Base-by-base conservation (phyloP, 2,329 filamentous ascomycete genomes). In the Emergomyces orientalis region DNA sequence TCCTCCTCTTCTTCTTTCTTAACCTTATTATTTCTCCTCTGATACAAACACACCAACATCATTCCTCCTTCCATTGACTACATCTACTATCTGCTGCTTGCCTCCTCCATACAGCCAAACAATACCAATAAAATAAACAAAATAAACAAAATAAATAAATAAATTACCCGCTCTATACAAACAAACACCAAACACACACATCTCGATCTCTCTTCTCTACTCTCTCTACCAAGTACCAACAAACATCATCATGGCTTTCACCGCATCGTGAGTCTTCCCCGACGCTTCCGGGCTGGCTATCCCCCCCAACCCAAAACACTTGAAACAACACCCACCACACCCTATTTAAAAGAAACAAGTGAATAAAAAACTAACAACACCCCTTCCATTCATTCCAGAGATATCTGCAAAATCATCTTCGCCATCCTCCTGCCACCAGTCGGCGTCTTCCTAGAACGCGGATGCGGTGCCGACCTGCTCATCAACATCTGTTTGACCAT, bases 401-500 rank as follows among this genome's bases (percentile, higher is more conserved):
- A 45, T 30, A 86, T 89, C 79, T 86, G 86, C 85, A 89, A 89
- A 81, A 88, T 89, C 82, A 84, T 96, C 79, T 84, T 96, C 80
- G 91, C 91, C 82, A 82, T 96, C 82, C 81, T 96, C 80, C 86
- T 96, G 68, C 91, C 91, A 63, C 91, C 91, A 75, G 80, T 96
- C 62, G 91, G 91, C 81, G 91, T 96, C 76, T 94, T 96, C 84
- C 89, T 96, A 70, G 91, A 96, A 87, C 86, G 88, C 70, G 91
- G 91, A 72, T 96, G 91, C 80, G 88, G 88, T 74, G 86, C 87
- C 69, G 90, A 96, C 75, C 82, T 96, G 73, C 82, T 93, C 78
- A 95, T 96, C 85, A 96, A 95, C 87, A 90, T 96, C 78, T 83
- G 91, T 73, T 81, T 95, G 79, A 95, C 90, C 70, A 85, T 90